Base-by-base conservation (phyloP, 345 rosid genomes). In the Rhodamnia rubescens region DNA sequence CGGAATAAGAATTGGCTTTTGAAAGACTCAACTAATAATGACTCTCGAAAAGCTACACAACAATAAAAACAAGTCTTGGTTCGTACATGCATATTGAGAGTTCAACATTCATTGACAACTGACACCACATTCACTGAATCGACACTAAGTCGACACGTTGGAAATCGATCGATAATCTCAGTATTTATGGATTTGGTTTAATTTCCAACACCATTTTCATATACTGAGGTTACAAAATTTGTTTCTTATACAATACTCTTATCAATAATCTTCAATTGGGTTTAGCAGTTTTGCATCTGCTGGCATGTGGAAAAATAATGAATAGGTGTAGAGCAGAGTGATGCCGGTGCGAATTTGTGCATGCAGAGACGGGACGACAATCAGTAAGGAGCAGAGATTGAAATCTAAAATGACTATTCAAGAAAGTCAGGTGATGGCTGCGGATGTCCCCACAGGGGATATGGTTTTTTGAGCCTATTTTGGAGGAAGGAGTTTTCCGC, bases 401-500 rank as follows among this genome's bases (percentile, higher is more conserved):
- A 16, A 85, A 61, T 84, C 88, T 83, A 92, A 82, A 89, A 94
- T 93, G 94, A 87, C 59, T 83, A 82, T 85, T 86, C 82, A 82
- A 85, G 89, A 88, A 82, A 91, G 83, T 47, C 80, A 89, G 83
- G 85, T 57, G 21, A 89, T 89, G 44, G 74, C 84, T 61, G 24
- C 86, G 18, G 91, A 87, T 83, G 87, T 83, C 51, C 84, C 24
- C 59, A 74, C 93, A 1, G 85, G 91, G 49, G 82, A 90, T 54
- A 95, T 95, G 98, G 88, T 93, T 86, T 86, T 96, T 86, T 88
- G 86, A 92, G 91, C 92, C 96, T 6, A 85, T 96, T 24, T 86
- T 94, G 92, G 98, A 92, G 88, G 84, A 36, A 21, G 95, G 95
- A 51, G 89, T 95, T 89, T 96, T 96, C 87, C 86, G 95, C 32